phyloP scores from a whole-genome alignment of 2,329 filamentous ascomycete species.

The Xylariaceae sp. region DNA sequence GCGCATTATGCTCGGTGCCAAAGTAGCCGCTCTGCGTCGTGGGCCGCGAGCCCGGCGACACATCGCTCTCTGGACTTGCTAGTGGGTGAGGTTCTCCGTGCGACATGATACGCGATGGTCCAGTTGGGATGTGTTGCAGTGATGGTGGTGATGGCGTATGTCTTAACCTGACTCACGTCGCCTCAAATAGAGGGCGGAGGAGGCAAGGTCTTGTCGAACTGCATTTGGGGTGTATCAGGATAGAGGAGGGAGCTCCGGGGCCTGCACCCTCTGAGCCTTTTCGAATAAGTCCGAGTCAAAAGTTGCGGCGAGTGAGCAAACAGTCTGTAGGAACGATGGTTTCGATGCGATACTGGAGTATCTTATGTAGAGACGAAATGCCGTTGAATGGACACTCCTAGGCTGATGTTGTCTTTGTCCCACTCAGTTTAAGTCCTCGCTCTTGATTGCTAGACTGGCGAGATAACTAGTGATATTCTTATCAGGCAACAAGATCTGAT shows the following conservation, averaged over 20 bases:
- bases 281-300: too few relatives aligned
- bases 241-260: constrained; percentile 5
- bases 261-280: neutral
- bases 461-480: too few relatives aligned
- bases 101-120: constrained; percentile 24
- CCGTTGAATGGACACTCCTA: too few relatives aligned
- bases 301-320: too few relatives aligned
- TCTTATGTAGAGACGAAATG: too few relatives aligned
- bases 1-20: constrained; percentile 16
- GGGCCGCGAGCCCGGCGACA: constrained; percentile 27
- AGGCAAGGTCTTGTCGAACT: constrained; percentile 33
- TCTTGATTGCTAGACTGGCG: too few relatives aligned
- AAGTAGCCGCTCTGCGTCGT: constrained; percentile 27
- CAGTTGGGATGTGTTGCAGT: constrained; percentile 5
- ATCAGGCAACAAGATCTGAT: too few relatives aligned
- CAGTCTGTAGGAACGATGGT: too few relatives aligned
- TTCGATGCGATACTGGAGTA: too few relatives aligned
- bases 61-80: constrained; percentile 25
- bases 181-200: constrained; percentile 42
- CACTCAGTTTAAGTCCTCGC: too few relatives aligned
- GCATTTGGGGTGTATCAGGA: constrained; percentile 31
- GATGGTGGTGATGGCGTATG: constrained; percentile 1
- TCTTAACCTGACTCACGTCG: constrained; percentile 37
- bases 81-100: constrained; percentile 17
- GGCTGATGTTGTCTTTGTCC: too few relatives aligned